These are phyloP conservation scores for Maudiozyma serrabonitensis DNA, from an alignment of 805 yeast genomes.

Conservation along the genomic window DNA sequence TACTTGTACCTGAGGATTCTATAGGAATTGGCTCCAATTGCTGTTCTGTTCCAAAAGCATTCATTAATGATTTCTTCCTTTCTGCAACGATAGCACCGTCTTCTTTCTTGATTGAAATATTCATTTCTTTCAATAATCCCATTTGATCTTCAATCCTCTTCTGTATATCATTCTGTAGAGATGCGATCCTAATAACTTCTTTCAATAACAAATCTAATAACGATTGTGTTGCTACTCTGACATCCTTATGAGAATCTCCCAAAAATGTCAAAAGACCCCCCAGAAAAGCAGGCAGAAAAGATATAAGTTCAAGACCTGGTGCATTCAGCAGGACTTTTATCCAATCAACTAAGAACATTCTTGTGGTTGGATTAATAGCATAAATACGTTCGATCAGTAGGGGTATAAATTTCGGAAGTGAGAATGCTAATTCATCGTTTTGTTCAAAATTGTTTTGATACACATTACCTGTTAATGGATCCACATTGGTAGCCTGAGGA, in stretches of 20 bases:
- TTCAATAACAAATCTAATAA: slow-evolving; percentile 64
- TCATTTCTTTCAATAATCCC: slow-evolving; percentile 10
- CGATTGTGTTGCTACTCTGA: slow-evolving; percentile 73
- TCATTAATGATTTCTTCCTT: slow-evolving; percentile 24
- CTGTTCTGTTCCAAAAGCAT: slow-evolving; percentile 13
- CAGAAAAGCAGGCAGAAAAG: slow-evolving; percentile 80
- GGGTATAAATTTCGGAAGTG: slow-evolving; percentile 81
- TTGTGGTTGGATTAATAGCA: slow-evolving; percentile 84
- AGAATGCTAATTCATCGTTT: slow-evolving; percentile 49
- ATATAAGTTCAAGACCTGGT: slow-evolving; percentile 80
- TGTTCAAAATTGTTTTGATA: slow-evolving; percentile 52
- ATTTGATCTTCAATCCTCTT: slow-evolving; percentile 15
- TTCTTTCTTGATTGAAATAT: slow-evolving; percentile 19
- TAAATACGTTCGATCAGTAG: slow-evolving; percentile 84
- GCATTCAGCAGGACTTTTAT: slow-evolving; percentile 82
- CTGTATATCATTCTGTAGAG: slow-evolving; percentile 48
- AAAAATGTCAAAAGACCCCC: slow-evolving; percentile 71
- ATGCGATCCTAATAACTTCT: slow-evolving; percentile 70
- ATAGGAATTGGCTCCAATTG: neutral
- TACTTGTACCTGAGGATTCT: slow-evolving; percentile 8
- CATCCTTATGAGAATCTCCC: slow-evolving; percentile 78
- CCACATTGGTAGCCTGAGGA: slow-evolving; percentile 37
- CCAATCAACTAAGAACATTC: slow-evolving; percentile 91
- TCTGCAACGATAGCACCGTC: slow-evolving; percentile 26
- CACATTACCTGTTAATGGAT: slow-evolving; percentile 45